Evolutionary conservation across 208 protist genomes (phyloP).

Genomic region (Trypanosoma vivax): DNA sequence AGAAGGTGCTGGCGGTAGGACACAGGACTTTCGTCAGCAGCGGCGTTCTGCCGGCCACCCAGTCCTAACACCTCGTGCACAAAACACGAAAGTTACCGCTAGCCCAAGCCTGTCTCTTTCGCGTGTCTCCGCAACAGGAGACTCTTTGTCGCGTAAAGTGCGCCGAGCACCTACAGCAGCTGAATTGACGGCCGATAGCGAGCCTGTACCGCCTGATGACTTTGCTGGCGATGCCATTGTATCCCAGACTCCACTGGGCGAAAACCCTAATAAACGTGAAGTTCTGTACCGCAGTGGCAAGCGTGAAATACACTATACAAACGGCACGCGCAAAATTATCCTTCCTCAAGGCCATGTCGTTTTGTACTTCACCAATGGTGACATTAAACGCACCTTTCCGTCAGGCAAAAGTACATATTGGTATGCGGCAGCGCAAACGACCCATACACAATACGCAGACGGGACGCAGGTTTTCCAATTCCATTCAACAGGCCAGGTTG

Average conservation of each 20-base stretch:
- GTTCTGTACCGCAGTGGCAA: slow-evolving; percentile 84
- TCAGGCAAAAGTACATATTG: slow-evolving; percentile 89
- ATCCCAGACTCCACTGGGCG: slow-evolving; percentile 61
- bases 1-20: slow-evolving; percentile 1
- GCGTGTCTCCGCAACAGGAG: neutral
- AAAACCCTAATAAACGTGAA: slow-evolving; percentile 85
- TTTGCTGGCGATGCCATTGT: slow-evolving; percentile 63
- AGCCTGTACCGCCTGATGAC: slow-evolving; percentile 46
- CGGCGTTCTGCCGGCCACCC: slow-evolving; percentile 40
- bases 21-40: slow-evolving; percentile 16
- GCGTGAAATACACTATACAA: slow-evolving; percentile 87
- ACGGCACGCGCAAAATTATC: slow-evolving; percentile 88
- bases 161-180: slow-evolving; percentile 42
- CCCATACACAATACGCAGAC: slow-evolving; percentile 83
- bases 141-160: slow-evolving; percentile 22
- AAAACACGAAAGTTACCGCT: slow-evolving; percentile 4
- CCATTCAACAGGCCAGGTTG: slow-evolving; percentile 79
- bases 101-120: slow-evolving; percentile 2
- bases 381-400: slow-evolving; percentile 86
- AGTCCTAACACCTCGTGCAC: slow-evolving; percentile 42
- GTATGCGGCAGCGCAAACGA: slow-evolving; percentile 89
- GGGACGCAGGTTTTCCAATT: slow-evolving; percentile 90
- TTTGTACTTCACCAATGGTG: slow-evolving; percentile 89
- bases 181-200: slow-evolving; percentile 60
- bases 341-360: slow-evolving; percentile 76